These are phyloP conservation scores for Udeniomyces megalosporus DNA, from an alignment of 768 basidiomycete genomes.

Conservation along the genomic window DNA sequence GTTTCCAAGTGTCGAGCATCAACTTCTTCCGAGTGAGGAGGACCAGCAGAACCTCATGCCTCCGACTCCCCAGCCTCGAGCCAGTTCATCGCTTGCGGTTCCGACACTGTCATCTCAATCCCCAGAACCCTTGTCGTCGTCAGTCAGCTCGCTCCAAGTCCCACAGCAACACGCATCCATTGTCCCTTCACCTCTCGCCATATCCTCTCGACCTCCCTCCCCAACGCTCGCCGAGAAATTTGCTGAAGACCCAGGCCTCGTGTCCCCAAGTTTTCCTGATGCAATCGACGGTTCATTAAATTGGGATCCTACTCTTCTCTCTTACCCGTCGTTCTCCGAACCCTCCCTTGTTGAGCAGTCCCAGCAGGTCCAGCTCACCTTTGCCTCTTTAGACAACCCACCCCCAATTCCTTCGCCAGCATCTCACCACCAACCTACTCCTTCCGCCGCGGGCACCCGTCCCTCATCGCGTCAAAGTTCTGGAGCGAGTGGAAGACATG, in stretches of 20 bases:
- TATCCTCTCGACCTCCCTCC: slow-evolving; percentile 23
- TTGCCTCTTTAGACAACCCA: not conserved
- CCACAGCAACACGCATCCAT: slow-evolving; percentile 22
- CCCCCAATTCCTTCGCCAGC: not conserved
- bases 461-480: slow-evolving; percentile 7
- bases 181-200: slow-evolving; percentile 24
- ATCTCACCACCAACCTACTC: not conserved
- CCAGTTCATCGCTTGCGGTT: slow-evolving; percentile 14
- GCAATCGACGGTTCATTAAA: slow-evolving; percentile 12
- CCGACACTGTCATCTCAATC: not conserved
- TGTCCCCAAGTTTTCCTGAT: slow-evolving; percentile 7
- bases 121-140: not conserved
- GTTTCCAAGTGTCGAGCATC: slow-evolving; percentile 27
- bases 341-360: not conserved
- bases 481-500: slow-evolving; percentile 19
- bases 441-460: not conserved
- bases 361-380: not conserved
- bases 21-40: slow-evolving; percentile 20
- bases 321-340: not conserved
- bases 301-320: slow-evolving; percentile 6
- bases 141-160: slow-evolving; percentile 16
- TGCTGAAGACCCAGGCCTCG: not conserved
- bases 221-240: slow-evolving; percentile 7
- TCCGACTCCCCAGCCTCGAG: not conserved
- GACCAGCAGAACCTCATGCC: not conserved